Evolutionary conservation across 108 stramenopile genomes (phyloP).

Genomic region (Epipyxis sp.): DNA sequence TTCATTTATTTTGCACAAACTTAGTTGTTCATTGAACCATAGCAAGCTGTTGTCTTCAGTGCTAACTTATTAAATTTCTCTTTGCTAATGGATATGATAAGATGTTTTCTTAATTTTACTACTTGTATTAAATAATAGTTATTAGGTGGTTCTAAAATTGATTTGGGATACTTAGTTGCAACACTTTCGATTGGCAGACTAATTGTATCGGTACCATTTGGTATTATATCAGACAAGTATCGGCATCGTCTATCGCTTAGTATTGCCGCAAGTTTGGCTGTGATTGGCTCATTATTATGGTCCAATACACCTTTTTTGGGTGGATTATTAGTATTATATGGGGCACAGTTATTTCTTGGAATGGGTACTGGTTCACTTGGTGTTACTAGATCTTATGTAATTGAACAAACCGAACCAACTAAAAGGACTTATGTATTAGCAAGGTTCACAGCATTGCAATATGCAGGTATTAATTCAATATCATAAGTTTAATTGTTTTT

Average conservation of each 20-base stretch:
- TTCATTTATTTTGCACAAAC: too few relatives aligned
- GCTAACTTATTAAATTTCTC: too few relatives aligned
- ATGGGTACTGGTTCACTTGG: constrained; percentile 87
- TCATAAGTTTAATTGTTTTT: too few relatives aligned
- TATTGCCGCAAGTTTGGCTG: constrained; percentile 58
- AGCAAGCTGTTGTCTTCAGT: too few relatives aligned
- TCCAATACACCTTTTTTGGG: constrained; percentile 34
- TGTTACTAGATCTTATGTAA: constrained; percentile 90
- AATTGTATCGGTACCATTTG: constrained; percentile 72
- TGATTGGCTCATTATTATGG: constrained; percentile 74
- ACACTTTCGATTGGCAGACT: constrained; percentile 84
- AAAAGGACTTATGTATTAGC: constrained; percentile 81
- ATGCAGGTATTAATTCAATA: too few relatives aligned
- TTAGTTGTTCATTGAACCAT: too few relatives aligned
- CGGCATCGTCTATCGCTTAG: constrained; percentile 75
- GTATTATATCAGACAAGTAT: constrained; percentile 61
- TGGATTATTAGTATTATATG: constrained; percentile 46
- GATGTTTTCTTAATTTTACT: too few relatives aligned
- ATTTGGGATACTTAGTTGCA: constrained; percentile 79
- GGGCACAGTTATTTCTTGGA: constrained; percentile 75
- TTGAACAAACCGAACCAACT: constrained; percentile 76
- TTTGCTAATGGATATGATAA: too few relatives aligned
- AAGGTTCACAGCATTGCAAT: constrained; percentile 86
- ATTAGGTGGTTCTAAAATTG: constrained; percentile 69
- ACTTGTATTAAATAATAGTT: too few relatives aligned